phyloP scores from a whole-genome alignment of 2,329 filamentous ascomycete genomes.

The Hirsutella rhossiliensis region DNA sequence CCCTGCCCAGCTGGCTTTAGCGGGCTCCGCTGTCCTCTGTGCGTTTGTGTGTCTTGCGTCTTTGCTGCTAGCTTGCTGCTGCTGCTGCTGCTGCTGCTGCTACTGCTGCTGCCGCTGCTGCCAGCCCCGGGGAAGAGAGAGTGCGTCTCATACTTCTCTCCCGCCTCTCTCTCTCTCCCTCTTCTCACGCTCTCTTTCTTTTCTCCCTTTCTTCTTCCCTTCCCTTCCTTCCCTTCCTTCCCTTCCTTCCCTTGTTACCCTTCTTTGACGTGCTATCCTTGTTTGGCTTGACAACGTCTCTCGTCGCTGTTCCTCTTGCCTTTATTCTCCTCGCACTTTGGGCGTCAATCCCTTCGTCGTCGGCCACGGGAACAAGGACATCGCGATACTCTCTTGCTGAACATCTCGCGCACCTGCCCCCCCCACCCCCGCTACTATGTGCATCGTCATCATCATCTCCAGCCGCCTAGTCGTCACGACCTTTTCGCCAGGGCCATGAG shows the following conservation, averaged over 20 bases:
- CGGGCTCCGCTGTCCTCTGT: too few species aligned
- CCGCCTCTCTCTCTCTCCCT: background rate
- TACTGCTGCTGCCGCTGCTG: background rate
- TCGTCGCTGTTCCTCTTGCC: background rate
- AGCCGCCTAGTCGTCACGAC: conserved; percentile 12
- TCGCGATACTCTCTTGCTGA: background rate
- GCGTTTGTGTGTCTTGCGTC: too few species aligned
- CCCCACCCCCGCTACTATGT: conserved; percentile 4
- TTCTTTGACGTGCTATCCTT: background rate
- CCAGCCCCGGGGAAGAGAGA: background rate
- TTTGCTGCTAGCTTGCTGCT: too few species aligned
- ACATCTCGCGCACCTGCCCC: background rate
- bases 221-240: background rate
- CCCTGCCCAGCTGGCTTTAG: too few species aligned
- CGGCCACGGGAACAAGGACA: too few species aligned
- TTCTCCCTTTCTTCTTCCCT: background rate
- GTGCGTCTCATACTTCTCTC: background rate
- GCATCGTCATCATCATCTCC: conserved; percentile 7
- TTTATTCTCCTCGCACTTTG: background rate
- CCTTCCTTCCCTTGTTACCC: background rate
- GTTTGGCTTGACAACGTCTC: background rate
- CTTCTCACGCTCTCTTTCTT: background rate
- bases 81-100: background rate
- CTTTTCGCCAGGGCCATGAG: conserved; percentile 23
- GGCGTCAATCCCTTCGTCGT: too few species aligned